Conservation (phyloP, 75 land plant species). For the Pseudotsuga menziesii region DNA sequence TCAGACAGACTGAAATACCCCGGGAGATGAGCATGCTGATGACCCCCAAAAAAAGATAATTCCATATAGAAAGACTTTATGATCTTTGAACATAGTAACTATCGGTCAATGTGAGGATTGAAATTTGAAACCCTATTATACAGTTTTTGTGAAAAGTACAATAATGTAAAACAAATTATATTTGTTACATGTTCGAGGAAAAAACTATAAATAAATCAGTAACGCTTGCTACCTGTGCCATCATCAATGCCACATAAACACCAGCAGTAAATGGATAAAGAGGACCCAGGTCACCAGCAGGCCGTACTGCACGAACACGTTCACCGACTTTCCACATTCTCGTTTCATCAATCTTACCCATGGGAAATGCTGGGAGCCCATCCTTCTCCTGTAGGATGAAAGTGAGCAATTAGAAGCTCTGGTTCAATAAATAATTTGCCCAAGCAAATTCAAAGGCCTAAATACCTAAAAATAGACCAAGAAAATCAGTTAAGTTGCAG, state of each 20-base stretch:
- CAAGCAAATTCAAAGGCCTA: background rate
- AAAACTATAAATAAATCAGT: too few relatives aligned
- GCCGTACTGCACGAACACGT: slow-evolving; percentile 62
- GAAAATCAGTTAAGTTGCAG: background rate
- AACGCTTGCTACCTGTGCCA: background rate
- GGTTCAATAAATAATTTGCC: background rate
- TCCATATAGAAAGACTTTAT: too few relatives aligned
- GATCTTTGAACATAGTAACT: too few relatives aligned
- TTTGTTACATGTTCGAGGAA: too few relatives aligned
- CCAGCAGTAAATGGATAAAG: slow-evolving; percentile 48
- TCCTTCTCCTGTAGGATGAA: slow-evolving; percentile 69
- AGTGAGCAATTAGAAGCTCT: background rate
- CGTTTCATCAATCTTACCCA: slow-evolving; percentile 93
- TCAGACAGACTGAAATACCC: too few relatives aligned
- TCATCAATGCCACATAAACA: background rate
- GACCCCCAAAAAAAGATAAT: too few relatives aligned
- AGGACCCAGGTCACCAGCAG: slow-evolving; percentile 76
- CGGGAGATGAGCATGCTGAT: too few relatives aligned
- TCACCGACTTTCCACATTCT: slow-evolving; percentile 96
- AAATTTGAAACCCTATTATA: too few relatives aligned
- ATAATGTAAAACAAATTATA: too few relatives aligned
- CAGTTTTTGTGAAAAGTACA: too few relatives aligned
- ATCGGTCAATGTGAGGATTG: too few relatives aligned
- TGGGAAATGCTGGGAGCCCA: slow-evolving; percentile 94
- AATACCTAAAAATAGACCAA: background rate